These are phyloP conservation scores for Neoarthrinium moseri DNA, from an alignment of 2,329 filamentous ascomycete species.

Conservation along the genomic window DNA sequence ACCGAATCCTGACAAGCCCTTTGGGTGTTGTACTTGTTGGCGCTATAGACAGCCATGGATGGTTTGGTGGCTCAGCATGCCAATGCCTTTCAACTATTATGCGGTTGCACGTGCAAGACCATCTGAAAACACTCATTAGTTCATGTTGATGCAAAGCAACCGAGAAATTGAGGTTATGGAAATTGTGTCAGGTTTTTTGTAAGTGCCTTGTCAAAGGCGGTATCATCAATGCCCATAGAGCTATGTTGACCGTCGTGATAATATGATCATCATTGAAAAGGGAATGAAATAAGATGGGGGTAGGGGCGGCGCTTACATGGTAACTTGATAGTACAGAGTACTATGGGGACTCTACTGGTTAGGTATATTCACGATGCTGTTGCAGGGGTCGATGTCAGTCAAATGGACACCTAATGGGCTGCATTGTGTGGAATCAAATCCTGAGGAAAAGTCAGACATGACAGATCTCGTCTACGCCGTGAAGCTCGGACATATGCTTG, in stretches of 20 bases:
- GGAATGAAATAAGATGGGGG: no score
- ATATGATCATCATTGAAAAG: conserved; percentile 65
- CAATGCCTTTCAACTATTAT: no score
- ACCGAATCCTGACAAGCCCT: no score
- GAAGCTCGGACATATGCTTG: conserved; percentile 97
- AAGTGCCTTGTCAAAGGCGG: conserved; percentile 73
- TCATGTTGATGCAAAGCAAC: no score
- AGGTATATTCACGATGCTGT: neutral
- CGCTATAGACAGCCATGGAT: no score
- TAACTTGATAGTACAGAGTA: no score
- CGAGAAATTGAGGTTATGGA: no score
- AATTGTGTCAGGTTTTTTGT: conserved; percentile 18
- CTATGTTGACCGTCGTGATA: conserved; percentile 91
- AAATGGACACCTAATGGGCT: neutral
- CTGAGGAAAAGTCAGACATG: conserved; percentile 38
- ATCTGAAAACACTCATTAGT: no score
- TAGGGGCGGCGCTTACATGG: no score
- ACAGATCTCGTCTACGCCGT: conserved; percentile 48
- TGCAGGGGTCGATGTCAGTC: neutral
- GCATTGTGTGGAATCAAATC: neutral
- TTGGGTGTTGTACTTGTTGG: no score
- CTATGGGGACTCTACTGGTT: neutral
- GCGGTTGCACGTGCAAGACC: no score
- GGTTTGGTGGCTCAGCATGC: no score
- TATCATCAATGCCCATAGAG: conserved; percentile 73